These are phyloP conservation scores for Penicillium glabrum DNA, from an alignment of 2,329 filamentous ascomycete genomes.

Conservation along the genomic window DNA sequence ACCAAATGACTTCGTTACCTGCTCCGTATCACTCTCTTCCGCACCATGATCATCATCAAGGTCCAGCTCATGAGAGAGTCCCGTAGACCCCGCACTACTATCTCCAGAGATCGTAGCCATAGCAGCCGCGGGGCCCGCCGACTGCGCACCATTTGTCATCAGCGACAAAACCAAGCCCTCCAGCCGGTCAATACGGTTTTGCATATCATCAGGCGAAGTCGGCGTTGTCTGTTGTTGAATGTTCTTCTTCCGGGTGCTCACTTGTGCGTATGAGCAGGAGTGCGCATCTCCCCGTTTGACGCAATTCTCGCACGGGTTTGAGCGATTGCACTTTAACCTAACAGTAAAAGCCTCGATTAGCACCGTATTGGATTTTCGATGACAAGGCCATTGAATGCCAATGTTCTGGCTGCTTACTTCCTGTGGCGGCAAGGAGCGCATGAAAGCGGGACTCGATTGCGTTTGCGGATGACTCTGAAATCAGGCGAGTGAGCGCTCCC, in stretches of 20 bases:
- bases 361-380: background rate
- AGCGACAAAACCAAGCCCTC: constrained; percentile 88
- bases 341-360: constrained; percentile 7
- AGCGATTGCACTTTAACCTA: constrained; percentile 87
- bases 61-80: constrained; percentile 36
- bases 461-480: constrained; percentile 84
- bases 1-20: constrained; percentile 72
- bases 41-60: constrained; percentile 56
- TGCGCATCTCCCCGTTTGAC: constrained; percentile 78
- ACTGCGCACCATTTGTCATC: constrained; percentile 82
- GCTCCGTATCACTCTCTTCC: constrained; percentile 68
- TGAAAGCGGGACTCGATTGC: constrained; percentile 87
- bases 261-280: constrained; percentile 79
- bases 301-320: constrained; percentile 90
- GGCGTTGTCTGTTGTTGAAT: constrained; percentile 54
- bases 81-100: constrained; percentile 39
- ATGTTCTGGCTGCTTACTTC: constrained; percentile 63
- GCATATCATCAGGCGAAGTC: constrained; percentile 87
- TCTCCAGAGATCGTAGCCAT: constrained; percentile 55
- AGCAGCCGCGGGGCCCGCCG: constrained; percentile 59
- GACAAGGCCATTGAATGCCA: background rate
- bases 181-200: constrained; percentile 93
- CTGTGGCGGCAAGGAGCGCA: constrained; percentile 88
- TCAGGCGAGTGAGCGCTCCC: constrained; percentile 77
- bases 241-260: constrained; percentile 69